A percentile compares a stretch with the other conserved stretches of the same genome.
phyloP scores from a whole-genome alignment of 495 filamentous ascomycete genomes.

The Penicillium steckii region DNA sequence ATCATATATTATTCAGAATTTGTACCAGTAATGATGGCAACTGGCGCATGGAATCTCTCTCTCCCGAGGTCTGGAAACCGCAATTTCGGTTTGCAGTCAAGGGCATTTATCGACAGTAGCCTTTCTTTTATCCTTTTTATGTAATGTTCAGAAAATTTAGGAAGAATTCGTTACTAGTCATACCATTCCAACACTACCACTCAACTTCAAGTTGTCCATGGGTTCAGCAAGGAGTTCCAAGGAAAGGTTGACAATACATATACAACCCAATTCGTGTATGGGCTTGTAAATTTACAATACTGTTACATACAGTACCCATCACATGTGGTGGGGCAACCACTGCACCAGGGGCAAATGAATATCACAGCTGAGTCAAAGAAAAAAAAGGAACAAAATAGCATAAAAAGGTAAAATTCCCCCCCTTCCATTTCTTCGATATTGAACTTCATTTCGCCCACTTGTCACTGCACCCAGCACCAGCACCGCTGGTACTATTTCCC shows the following conservation, averaged over 20 bases:
- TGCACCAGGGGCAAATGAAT: slow-evolving; percentile 7
- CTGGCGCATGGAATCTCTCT: slow-evolving; percentile 1
- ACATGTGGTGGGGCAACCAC: slow-evolving; percentile 2
- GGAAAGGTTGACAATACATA: too few relatives aligned
- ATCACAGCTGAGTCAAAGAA: slow-evolving; percentile 7
- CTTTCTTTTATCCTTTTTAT: background rate
- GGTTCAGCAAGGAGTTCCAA: too few relatives aligned
- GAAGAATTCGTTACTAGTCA: background rate
- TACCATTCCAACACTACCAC: too few relatives aligned
- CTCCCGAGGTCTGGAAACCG: slow-evolving; percentile 6
- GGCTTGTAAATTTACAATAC: slow-evolving; percentile 9
- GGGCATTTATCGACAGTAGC: slow-evolving; percentile 3
- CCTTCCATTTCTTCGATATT: slow-evolving; percentile 16
- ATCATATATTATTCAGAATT: slow-evolving; percentile 5
- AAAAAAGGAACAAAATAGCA: slow-evolving; percentile 1
- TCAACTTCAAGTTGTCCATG: background rate
- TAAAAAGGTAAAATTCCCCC: slow-evolving; percentile 3
- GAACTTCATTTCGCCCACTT: slow-evolving; percentile 16
- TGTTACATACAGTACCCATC: slow-evolving; percentile 5
- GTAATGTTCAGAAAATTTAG: background rate
- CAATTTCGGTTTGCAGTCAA: slow-evolving; percentile 3
- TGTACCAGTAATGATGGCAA: slow-evolving; percentile 2
- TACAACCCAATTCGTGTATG: slow-evolving; percentile 6
- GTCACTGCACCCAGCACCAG: slow-evolving; percentile 15
- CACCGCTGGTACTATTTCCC: slow-evolving; percentile 13